Conservation (phyloP, 2,329 filamentous ascomycete species). For the Claviceps fusiformis region DNA sequence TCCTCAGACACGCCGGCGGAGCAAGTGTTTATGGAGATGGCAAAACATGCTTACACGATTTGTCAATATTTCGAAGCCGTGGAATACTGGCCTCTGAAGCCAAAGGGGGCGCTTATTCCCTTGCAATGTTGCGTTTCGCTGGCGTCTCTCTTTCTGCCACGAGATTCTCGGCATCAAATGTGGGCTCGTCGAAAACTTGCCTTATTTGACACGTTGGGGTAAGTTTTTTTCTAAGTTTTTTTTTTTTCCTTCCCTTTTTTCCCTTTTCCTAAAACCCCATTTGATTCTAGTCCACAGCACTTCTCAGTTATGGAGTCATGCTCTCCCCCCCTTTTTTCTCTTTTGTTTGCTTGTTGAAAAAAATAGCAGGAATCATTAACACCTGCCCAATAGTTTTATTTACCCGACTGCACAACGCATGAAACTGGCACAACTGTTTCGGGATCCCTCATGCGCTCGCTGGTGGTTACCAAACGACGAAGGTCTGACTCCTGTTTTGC, state of each 20-base stretch:
- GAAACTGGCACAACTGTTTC: constrained; percentile 65
- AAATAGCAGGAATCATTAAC: too few relatives aligned
- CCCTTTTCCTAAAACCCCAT: too few relatives aligned
- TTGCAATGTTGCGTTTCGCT: constrained; percentile 67
- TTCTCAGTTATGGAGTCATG: too few relatives aligned
- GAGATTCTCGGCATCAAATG: constrained; percentile 55
- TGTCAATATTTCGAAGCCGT: constrained; percentile 73
- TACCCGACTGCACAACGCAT: constrained; percentile 61
- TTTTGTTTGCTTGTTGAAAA: too few relatives aligned
- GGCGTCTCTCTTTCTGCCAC: constrained; percentile 65
- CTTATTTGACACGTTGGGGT: constrained; percentile 66
- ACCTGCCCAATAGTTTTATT: constrained; percentile 60
- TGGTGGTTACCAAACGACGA: constrained; percentile 90
- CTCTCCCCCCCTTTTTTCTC: too few relatives aligned
- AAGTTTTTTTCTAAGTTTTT: constrained; percentile 21
- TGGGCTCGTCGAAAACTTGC: constrained; percentile 76
- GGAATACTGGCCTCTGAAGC: constrained; percentile 54
- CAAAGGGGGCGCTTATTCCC: constrained; percentile 56
- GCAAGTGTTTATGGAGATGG: constrained; percentile 39
- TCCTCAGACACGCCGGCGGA: constrained; percentile 43
- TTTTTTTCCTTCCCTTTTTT: too few relatives aligned
- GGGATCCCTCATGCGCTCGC: constrained; percentile 52
- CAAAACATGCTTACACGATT: constrained; percentile 49
- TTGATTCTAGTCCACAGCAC: too few relatives aligned
- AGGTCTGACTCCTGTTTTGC: constrained; percentile 58